A percentile compares a stretch with the other conserved stretches of the same genome.
Conservation (phyloP, 371 early-diverging fungal species). For the Mucor piriformis region DNA sequence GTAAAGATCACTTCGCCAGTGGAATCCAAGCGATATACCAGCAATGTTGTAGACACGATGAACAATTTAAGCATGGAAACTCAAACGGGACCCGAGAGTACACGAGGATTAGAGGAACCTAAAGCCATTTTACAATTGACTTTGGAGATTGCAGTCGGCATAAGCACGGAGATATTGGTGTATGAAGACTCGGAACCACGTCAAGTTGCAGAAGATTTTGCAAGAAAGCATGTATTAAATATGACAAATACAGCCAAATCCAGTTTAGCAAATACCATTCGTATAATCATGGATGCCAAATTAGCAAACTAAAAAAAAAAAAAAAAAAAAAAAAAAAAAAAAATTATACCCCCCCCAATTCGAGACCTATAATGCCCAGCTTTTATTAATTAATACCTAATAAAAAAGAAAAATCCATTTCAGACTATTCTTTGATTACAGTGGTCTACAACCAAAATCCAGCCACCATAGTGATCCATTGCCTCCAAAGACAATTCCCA, state of each 20-base stretch:
- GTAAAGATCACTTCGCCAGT: conserved; percentile 2
- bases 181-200: conserved; percentile 26
- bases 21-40: neutral
- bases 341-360: neutral
- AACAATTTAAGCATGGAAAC: neutral
- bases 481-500: conserved; percentile 48
- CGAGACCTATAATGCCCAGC: too few relatives aligned
- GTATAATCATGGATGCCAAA: neutral
- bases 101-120: neutral
- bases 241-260: conserved; percentile 23
- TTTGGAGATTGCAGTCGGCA: conserved; percentile 35
- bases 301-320: neutral
- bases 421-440: neutral
- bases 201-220: conserved; percentile 33
- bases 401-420: too few relatives aligned
- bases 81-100: conserved; percentile 5
- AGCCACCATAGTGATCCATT: conserved; percentile 49
- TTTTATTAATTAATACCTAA: too few relatives aligned
- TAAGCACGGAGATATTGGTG: conserved; percentile 27
- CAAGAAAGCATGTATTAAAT: conserved; percentile 18
- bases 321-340: neutral
- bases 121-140: conserved; percentile 26
- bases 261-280: neutral
- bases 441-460: conserved; percentile 41
- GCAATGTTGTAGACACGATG: neutral